Conservation (phyloP, 805 yeast genomes). For the Spathaspora sp. region DNA sequence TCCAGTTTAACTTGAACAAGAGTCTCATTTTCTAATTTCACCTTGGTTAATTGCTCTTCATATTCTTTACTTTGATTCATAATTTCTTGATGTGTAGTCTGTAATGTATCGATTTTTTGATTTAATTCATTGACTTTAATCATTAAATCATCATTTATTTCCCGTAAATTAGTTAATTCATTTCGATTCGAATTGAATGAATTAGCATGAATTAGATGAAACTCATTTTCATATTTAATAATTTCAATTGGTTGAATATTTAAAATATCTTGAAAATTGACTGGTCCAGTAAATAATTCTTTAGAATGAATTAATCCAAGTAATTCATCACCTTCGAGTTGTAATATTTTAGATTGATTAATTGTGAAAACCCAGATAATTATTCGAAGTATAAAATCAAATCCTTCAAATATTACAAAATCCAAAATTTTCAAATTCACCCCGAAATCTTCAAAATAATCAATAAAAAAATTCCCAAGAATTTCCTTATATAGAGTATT, state of each 20-base stretch:
- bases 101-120: conserved; percentile 24
- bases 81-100: conserved; percentile 35
- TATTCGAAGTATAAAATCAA: conserved; percentile 29
- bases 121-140: conserved; percentile 23
- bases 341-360: conserved; percentile 13
- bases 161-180: conserved; percentile 36
- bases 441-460: conserved; percentile 7
- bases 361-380: conserved; percentile 19
- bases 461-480: conserved; percentile 16
- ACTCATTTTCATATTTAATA: conserved; percentile 36
- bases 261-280: conserved; percentile 12
- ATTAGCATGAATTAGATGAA: conserved; percentile 34
- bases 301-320: conserved; percentile 14
- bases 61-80: conserved; percentile 27
- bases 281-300: conserved; percentile 12
- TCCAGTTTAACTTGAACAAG: conserved; percentile 12
- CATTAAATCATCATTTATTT: conserved; percentile 31
- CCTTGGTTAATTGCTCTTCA: conserved; percentile 16
- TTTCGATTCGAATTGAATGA: conserved; percentile 33
- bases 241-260: conserved; percentile 17
- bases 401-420: conserved; percentile 37
- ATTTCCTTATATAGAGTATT: conserved; percentile 15
- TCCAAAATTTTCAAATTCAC: conserved; percentile 22
- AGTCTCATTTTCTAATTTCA: conserved; percentile 15
- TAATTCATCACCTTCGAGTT: conserved; percentile 23